Conservation (phyloP, 2,329 filamentous ascomycete species). For the Dothistroma septosporum region DNA sequence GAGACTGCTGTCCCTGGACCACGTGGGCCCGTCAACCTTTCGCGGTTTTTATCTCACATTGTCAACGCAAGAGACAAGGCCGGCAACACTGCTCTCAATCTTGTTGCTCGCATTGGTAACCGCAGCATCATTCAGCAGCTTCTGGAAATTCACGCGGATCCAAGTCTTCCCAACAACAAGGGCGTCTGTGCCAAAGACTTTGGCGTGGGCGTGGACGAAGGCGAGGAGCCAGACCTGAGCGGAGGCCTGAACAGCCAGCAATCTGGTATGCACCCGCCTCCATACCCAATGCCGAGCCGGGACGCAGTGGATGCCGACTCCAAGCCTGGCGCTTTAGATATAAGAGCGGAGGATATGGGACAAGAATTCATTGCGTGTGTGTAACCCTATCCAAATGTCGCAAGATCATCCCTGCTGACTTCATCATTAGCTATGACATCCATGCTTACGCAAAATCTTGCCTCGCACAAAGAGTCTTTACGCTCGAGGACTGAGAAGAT, state of each 20-base stretch:
- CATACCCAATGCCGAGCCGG: conserved; percentile 18
- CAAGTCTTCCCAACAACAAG: conserved; percentile 85
- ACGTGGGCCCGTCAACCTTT: conserved; percentile 71
- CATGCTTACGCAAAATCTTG: conserved; percentile 72
- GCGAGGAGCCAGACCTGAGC: conserved; percentile 30
- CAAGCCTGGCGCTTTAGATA: conserved; percentile 37
- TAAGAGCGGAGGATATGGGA: conserved; percentile 65
- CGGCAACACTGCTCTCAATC: conserved; percentile 90
- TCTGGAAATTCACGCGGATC: conserved; percentile 88
- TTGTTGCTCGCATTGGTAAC: conserved; percentile 89
- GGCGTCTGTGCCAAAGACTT: conserved; percentile 90
- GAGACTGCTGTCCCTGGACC: conserved; percentile 18
- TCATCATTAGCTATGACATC: conserved; percentile 66
- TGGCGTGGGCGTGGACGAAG: conserved; percentile 71
- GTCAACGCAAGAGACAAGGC: conserved; percentile 92
- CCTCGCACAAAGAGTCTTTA: conserved; percentile 74
- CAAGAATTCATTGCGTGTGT: conserved; percentile 75
- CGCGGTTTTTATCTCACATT: conserved; percentile 93
- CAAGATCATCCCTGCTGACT: conserved; percentile 14
- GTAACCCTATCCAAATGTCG: conserved; percentile 36
- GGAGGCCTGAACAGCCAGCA: conserved; percentile 27
- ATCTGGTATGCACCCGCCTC: conserved; percentile 9
- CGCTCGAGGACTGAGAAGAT: conserved; percentile 79
- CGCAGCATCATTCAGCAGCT: conserved; percentile 94
- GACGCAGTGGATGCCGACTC: conserved; percentile 37